These are phyloP conservation scores for Aurifilum marmelostoma DNA, from an alignment of 2,329 filamentous ascomycete genomes.

Conservation along the genomic window DNA sequence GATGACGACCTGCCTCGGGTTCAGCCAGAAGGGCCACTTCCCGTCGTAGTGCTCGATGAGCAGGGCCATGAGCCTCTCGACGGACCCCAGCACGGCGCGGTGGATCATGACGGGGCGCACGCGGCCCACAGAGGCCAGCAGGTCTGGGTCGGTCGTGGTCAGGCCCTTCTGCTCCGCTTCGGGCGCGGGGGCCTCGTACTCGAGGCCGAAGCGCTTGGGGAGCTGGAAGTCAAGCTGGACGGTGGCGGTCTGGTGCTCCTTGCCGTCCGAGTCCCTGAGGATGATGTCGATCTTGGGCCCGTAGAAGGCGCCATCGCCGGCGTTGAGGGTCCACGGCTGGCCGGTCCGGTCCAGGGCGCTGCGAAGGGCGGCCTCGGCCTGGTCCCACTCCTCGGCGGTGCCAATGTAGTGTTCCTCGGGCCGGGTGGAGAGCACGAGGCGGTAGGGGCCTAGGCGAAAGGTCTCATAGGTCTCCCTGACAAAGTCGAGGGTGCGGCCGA, in stretches of 20 bases:
- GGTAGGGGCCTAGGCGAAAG: slow-evolving; percentile 72
- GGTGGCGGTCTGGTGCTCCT: slow-evolving; percentile 86
- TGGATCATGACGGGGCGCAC: slow-evolving; percentile 81
- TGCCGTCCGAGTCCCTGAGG: slow-evolving; percentile 76
- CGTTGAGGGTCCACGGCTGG: slow-evolving; percentile 72
- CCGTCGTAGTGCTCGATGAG: slow-evolving; percentile 83
- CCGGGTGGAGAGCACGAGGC: slow-evolving; percentile 77
- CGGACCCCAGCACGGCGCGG: slow-evolving; percentile 79
- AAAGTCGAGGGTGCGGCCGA: slow-evolving; percentile 73
- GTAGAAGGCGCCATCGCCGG: slow-evolving; percentile 87
- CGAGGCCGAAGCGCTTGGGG: slow-evolving; percentile 77
- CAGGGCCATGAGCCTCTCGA: slow-evolving; percentile 83
- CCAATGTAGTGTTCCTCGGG: slow-evolving; percentile 80
- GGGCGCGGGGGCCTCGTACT: slow-evolving; percentile 72
- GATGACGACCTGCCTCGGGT: slow-evolving; percentile 75
- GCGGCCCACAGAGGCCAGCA: slow-evolving; percentile 57
- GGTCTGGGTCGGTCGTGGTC: slow-evolving; percentile 51
- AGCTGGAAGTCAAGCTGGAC: slow-evolving; percentile 91
- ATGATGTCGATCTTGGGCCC: slow-evolving; percentile 92
- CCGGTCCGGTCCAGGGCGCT: slow-evolving; percentile 65
- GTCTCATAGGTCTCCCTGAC: slow-evolving; percentile 72
- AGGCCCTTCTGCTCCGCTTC: slow-evolving; percentile 60
- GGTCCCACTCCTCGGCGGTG: slow-evolving; percentile 66
- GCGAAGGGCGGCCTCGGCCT: slow-evolving; percentile 68
- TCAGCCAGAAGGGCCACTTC: slow-evolving; percentile 87